Percentiles rank a stretch among this genome's conserved stretches.
These are phyloP conservation scores for Parasitella parasitica DNA, from an alignment of 371 early-diverging fungal species.

Conservation along the genomic window DNA sequence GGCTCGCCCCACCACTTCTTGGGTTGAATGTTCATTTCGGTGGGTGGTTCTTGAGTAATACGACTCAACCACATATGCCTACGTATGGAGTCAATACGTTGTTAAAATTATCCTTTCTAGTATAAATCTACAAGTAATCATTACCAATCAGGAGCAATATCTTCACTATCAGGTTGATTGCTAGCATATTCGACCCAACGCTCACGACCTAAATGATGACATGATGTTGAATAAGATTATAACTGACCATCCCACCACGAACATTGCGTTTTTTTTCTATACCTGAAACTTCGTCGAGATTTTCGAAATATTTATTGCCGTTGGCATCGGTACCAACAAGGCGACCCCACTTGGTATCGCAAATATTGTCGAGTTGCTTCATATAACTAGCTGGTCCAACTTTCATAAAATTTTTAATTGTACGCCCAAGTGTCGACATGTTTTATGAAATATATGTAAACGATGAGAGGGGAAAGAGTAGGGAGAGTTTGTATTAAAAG, in stretches of 20 bases:
- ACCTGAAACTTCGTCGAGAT: slow-evolving; percentile 83
- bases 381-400: slow-evolving; percentile 62
- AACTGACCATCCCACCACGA: too few species aligned
- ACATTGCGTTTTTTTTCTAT: background rate
- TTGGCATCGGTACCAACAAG: slow-evolving; percentile 82
- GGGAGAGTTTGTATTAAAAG: slow-evolving; percentile 2
- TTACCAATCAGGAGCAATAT: slow-evolving; percentile 92
- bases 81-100: background rate
- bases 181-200: slow-evolving; percentile 91
- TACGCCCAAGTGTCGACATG: slow-evolving; percentile 64
- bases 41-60: slow-evolving; percentile 84
- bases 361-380: slow-evolving; percentile 71
- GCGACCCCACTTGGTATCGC: slow-evolving; percentile 83
- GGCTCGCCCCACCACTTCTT: slow-evolving; percentile 52
- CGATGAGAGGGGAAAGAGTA: background rate
- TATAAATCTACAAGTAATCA: background rate
- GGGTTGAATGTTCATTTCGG: slow-evolving; percentile 39
- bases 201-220: slow-evolving; percentile 64
- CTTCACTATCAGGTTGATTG: slow-evolving; percentile 73
- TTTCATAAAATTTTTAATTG: slow-evolving; percentile 58
- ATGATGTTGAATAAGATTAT: too few species aligned
- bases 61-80: slow-evolving; percentile 94
- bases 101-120: background rate
- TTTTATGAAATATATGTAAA: background rate
- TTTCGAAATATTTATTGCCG: slow-evolving; percentile 93